phyloP scores from a whole-genome alignment of 129 eudicot genomes.

The Flaveria sonorensis region DNA sequence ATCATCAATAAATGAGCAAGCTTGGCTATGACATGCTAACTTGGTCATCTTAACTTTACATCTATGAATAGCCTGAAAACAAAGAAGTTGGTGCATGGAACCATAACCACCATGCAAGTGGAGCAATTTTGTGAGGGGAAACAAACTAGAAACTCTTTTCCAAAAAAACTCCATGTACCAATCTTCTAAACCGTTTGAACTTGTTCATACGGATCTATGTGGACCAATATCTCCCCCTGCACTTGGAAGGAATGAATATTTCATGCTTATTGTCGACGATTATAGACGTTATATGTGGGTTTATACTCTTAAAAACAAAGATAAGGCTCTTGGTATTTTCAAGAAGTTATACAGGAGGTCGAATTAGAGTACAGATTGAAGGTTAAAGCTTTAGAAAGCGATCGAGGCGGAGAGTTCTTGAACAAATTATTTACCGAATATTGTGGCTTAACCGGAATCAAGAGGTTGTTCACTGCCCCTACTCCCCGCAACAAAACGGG shows the following conservation, averaged over 20 bases:
- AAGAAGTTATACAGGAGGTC: background rate
- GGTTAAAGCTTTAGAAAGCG: too few relatives aligned
- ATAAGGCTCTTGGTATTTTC: background rate
- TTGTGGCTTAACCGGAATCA: background rate
- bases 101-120: background rate
- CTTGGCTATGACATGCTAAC: background rate
- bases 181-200: background rate
- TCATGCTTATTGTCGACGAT: background rate
- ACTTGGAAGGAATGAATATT: background rate
- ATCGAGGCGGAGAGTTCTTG: too few relatives aligned
- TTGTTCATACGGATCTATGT: background rate
- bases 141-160: background rate
- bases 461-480: background rate
- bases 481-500: background rate
- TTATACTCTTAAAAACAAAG: too few relatives aligned
- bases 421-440: background rate
- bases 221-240: too few relatives aligned
- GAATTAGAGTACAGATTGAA: background rate
- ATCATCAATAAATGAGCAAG: background rate
- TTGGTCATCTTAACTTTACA: background rate
- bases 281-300: background rate
- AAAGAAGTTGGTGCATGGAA: background rate
- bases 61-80: background rate
- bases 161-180: background rate
- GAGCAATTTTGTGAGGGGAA: background rate